These are phyloP conservation scores for Pestalotiopsis fici DNA, from an alignment of 2,329 filamentous ascomycete species.

Conservation along the genomic window DNA sequence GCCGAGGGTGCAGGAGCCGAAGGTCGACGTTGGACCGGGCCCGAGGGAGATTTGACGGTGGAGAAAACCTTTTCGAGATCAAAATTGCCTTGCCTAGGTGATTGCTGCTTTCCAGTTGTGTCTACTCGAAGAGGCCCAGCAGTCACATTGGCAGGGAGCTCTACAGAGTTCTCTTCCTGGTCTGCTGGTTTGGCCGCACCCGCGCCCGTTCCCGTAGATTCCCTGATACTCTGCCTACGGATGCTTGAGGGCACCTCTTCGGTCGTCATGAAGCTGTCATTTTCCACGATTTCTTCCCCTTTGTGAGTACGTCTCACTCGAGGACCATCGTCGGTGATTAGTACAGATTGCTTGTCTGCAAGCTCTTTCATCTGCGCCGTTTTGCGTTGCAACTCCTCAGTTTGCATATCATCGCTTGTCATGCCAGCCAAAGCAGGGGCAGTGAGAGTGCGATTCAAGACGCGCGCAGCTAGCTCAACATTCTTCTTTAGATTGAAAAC, in stretches of 20 bases:
- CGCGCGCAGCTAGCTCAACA: slow-evolving; percentile 70
- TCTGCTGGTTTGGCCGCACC: slow-evolving; percentile 15
- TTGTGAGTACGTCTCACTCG: slow-evolving; percentile 90
- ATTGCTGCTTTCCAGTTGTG: slow-evolving; percentile 43
- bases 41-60: slow-evolving; percentile 74
- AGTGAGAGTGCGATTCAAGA: slow-evolving; percentile 73
- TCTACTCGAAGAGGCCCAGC: slow-evolving; percentile 43
- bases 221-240: slow-evolving; percentile 34
- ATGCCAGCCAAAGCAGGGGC: slow-evolving; percentile 82
- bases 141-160: slow-evolving; percentile 24
- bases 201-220: slow-evolving; percentile 19
- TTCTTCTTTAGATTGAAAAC: slow-evolving; percentile 90
- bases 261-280: slow-evolving; percentile 54
- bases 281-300: slow-evolving; percentile 86
- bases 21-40: slow-evolving; percentile 45
- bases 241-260: slow-evolving; percentile 39
- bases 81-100: slow-evolving; percentile 63
- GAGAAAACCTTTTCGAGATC: slow-evolving; percentile 87
- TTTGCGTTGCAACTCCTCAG: slow-evolving; percentile 80
- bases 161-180: slow-evolving; percentile 20
- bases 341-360: slow-evolving; percentile 80
- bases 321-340: slow-evolving; percentile 75
- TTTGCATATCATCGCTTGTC: slow-evolving; percentile 88
- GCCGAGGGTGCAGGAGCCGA: slow-evolving; percentile 47
- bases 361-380: slow-evolving; percentile 76